phyloP scores from a whole-genome alignment of 257 asterid genomes.

The Nicotiana benthamiana region DNA sequence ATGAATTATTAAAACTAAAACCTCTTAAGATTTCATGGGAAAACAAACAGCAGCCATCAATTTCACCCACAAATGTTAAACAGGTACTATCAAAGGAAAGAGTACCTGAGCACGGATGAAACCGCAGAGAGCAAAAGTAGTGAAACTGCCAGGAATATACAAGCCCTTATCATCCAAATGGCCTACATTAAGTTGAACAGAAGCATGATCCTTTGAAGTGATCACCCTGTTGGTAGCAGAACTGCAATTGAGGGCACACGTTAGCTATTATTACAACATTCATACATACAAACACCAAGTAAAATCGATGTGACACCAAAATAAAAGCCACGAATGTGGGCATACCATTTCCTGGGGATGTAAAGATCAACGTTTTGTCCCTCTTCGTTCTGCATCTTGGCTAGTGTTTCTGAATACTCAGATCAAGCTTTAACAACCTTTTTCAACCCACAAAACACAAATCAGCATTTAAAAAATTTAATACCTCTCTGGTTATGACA shows the following conservation, averaged over 20 bases:
- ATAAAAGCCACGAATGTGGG: not conserved
- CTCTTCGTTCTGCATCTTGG: slow-evolving; percentile 67
- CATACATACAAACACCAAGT: not conserved
- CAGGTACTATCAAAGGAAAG: not conserved
- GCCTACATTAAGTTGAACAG: slow-evolving; percentile 74
- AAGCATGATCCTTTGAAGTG: slow-evolving; percentile 88
- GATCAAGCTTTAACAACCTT: not conserved
- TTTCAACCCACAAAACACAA: not conserved
- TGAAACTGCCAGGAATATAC: slow-evolving; percentile 40
- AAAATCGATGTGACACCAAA: not conserved
- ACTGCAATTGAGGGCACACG: slow-evolving; percentile 30
- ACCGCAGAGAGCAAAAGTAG: slow-evolving; percentile 89
- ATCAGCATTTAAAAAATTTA: not conserved
- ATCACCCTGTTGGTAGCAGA: slow-evolving; percentile 86
- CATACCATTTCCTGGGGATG: slow-evolving; percentile 61
- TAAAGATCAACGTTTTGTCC: slow-evolving; percentile 66
- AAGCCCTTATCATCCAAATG: slow-evolving; percentile 73
- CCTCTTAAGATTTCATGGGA: not conserved
- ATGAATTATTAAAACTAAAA: not conserved
- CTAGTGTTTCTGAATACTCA: not conserved
- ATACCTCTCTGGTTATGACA: not conserved
- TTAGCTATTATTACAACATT: not conserved
- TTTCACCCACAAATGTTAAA: not conserved
- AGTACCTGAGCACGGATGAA: slow-evolving; percentile 77
- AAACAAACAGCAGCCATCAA: not conserved